These are phyloP conservation scores for Fragilariopsis cylindrus DNA, from an alignment of 108 stramenopile genomes.

Conservation along the genomic window DNA sequence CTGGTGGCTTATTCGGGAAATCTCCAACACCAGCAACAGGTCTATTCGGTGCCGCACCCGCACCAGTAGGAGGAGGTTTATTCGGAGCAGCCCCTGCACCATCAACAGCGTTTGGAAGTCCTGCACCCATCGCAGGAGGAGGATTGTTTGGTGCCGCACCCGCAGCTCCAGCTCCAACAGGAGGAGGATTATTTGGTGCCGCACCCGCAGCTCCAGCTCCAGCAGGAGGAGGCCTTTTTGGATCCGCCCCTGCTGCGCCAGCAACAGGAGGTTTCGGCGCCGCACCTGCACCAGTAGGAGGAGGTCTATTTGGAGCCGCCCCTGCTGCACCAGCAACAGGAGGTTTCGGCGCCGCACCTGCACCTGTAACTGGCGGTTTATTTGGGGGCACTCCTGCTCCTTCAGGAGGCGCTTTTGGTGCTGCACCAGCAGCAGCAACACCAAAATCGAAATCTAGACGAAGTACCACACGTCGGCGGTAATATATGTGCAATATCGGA, in stretches of 20 bases:
- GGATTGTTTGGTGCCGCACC: conserved; percentile 33
- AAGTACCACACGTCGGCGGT: conserved; percentile 22
- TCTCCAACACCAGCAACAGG: conserved; percentile 17
- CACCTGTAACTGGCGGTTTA: conserved; percentile 24
- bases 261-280: conserved; percentile 25
- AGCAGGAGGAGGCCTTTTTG: conserved; percentile 41
- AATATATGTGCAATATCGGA: background rate
- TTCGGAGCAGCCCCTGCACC: conserved; percentile 50
- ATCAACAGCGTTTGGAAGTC: conserved; percentile 55
- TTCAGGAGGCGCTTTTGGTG: conserved; percentile 33
- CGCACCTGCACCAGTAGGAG: conserved; percentile 47
- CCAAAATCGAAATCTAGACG: conserved; percentile 32
- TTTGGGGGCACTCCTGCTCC: conserved; percentile 37
- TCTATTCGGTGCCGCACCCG: conserved; percentile 44
- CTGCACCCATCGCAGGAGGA: conserved; percentile 38
- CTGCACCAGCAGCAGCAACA: conserved; percentile 21
- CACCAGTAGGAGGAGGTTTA: conserved; percentile 53
- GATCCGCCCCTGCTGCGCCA: conserved; percentile 35
- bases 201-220: conserved; percentile 45
- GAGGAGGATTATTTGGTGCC: conserved; percentile 32
- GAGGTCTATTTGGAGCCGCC: conserved; percentile 59
- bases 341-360: conserved; percentile 9
- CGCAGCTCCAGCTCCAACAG: conserved; percentile 41
- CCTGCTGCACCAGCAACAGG: conserved; percentile 38
- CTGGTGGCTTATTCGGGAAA: conserved; percentile 57